Conservation (phyloP, 2,329 filamentous ascomycete genomes). For the Cercospora janseana region DNA sequence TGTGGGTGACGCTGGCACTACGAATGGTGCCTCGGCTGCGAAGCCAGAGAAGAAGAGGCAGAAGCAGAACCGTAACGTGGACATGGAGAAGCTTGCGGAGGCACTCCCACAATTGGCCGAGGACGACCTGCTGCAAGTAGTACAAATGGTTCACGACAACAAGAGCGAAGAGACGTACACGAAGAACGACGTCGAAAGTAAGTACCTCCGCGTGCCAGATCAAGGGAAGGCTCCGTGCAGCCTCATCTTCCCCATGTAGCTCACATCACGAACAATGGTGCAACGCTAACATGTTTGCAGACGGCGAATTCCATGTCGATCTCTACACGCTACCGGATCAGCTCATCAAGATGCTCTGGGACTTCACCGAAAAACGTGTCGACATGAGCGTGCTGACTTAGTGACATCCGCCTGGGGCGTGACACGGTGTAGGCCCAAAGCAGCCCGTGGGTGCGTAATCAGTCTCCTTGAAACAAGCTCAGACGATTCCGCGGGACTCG, state of each 20-base stretch:
- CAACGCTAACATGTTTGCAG: conserved; percentile 46
- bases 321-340: conserved; percentile 92
- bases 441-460: too few species aligned
- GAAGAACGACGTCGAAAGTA: conserved; percentile 93
- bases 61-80: conserved; percentile 57
- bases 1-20: conserved; percentile 50
- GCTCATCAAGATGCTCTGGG: conserved; percentile 92
- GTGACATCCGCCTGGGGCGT: not conserved
- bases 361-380: conserved; percentile 59
- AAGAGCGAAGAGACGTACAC: conserved; percentile 93
- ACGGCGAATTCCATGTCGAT: conserved; percentile 97
- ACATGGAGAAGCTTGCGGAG: conserved; percentile 96
- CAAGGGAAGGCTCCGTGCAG: too few species aligned
- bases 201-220: conserved; percentile 15
- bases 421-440: too few species aligned
- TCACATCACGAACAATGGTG: too few species aligned
- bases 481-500: too few species aligned
- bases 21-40: conserved; percentile 59
- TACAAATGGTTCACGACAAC: conserved; percentile 97
- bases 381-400: conserved; percentile 35
- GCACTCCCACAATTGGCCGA: conserved; percentile 84
- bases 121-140: conserved; percentile 89
- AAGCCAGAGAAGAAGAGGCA: conserved; percentile 73
- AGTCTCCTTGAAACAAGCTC: too few species aligned
- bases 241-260: not conserved